Evolutionary conservation across 2,329 filamentous ascomycete species (phyloP), one percentile per base, ranked within the genome.

Genomic region (Fusarium pseudonygamai): DNA sequence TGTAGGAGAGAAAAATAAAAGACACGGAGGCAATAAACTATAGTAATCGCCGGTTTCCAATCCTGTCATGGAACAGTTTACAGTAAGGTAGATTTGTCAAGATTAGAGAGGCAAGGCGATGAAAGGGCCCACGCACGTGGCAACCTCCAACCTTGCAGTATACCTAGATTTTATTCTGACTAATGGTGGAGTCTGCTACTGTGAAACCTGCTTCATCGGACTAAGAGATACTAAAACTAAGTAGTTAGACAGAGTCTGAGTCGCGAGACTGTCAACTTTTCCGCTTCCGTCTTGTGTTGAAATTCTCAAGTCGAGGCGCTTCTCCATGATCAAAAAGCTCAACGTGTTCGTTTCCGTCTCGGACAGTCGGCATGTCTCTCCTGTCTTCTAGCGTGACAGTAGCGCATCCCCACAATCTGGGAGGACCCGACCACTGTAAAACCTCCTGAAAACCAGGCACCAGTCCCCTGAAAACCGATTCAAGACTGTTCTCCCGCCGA

Each of bases 61-160:
- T 74, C 77, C 64, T 75, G 75, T 74, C 79, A 80, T 80, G 78
- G 67, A 55, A 42, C 69, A 50, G 42, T 30, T 49, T 30, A 72
- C 65, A 40, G 69, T 73, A 43, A 49, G 57, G 32, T 69, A 68
- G 70, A 77, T 78, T 78, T 78, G 75, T 78, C 75, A 78, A 74
- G 69, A 70, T 66, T 39, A 49, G 60, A 70, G 67, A 78, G 74
- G 75, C 72, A 77, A 78, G 74, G 76, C 75, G 77, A 75, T 69
- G 67, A 72, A 68, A 71, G 73, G 68, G 66, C 74, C 74, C 74
- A 79, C 77, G 79, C 80, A 81, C 79, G 80, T 81, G 79, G 77
- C 75, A 78, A 71, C 69, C 66, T 64, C 64, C 58, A 74, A 75
- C 68, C 67, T 61, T 67, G 56, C n/a, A 46, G 40, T 40, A 47